Evolutionary conservation across 305 asterid genomes (phyloP).

Genomic region (Fraxinus albicans): DNA sequence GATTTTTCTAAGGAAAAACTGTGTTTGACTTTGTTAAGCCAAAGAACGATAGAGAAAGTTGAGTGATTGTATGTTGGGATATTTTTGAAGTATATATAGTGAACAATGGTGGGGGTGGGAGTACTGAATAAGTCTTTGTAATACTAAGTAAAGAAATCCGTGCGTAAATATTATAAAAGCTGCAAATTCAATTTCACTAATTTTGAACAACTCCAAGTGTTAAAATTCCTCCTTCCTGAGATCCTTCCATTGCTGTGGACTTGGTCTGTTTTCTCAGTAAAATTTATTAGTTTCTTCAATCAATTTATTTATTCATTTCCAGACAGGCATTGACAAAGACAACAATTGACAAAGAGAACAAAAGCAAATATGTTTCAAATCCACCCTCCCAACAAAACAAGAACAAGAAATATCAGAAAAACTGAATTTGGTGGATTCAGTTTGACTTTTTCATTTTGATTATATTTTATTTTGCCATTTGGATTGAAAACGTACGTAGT

Average conservation of each 20-base stretch:
- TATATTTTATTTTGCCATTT: no score
- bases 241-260: constrained; percentile 1
- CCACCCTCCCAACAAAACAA: not conserved
- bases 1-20: not conserved
- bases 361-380: not conserved
- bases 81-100: no score
- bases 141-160: constrained; percentile 6
- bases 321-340: not conserved
- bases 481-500: no score
- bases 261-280: not conserved
- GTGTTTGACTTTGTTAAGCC: not conserved
- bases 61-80: not conserved
- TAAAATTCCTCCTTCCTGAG: not conserved
- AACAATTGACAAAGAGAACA: not conserved
- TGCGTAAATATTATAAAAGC: not conserved
- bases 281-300: not conserved
- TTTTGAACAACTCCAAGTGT: not conserved
- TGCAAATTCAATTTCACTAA: not conserved
- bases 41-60: not conserved
- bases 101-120: not conserved
- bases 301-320: not conserved
- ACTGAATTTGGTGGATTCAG: not conserved
- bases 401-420: not conserved
- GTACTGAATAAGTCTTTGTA: constrained; percentile 1
- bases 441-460: not conserved